Base-by-base conservation (phyloP, 208 protist genomes). In the Acanthamoeba lugdunensis region DNA sequence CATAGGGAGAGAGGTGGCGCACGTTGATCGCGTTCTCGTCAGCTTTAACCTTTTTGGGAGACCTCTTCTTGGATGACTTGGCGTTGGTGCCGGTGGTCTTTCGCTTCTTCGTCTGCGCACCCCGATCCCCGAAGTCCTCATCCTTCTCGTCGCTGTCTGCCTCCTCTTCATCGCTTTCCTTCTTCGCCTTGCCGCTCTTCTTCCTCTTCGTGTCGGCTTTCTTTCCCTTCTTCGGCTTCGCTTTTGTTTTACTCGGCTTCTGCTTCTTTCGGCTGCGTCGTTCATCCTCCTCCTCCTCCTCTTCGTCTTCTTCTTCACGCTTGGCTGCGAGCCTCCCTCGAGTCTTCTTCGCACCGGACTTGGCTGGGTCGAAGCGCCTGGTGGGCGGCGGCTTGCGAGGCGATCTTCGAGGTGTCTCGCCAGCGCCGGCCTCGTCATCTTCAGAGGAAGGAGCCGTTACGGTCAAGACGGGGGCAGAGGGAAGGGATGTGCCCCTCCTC, bases 1-100 rank as follows among this genome's bases (percentile, higher is more conserved):
- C 45, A 11, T 0, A 48, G 48, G 1, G 48, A 52, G 48, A 16
- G 48, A 52, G 67, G 67, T 41, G 67, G 67, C 33, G 77, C 23
- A 85, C 77, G 9, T 61, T 56, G 45, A 88, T 88, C 50, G 16
- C 28, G n/a, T 88, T 56, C 52, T 88, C 81, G 52, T 88, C 81
- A n/a, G 25, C 50, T 16, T 65, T 50, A 25, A 65, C 28, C 81
- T 88, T 88, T 14, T 88, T 88, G 52, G 81, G 81, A 11, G 54
- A 88, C n/a, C 9, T 30, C 81, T 88, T 88, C 28, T 88, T 25
- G 11, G 25, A 21, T 14, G 71, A 30, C 48, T 52, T 85, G 28
- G 77, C 23, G 23, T 28, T 85, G 77, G 25, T 85, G 9, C 30
- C 11, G 75, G 14, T 11, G 77, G 30, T 61, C 77, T 85, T 85